Conservation (phyloP, 1,284 basidiomycete genomes). For the Marasmius tenuissimus region DNA sequence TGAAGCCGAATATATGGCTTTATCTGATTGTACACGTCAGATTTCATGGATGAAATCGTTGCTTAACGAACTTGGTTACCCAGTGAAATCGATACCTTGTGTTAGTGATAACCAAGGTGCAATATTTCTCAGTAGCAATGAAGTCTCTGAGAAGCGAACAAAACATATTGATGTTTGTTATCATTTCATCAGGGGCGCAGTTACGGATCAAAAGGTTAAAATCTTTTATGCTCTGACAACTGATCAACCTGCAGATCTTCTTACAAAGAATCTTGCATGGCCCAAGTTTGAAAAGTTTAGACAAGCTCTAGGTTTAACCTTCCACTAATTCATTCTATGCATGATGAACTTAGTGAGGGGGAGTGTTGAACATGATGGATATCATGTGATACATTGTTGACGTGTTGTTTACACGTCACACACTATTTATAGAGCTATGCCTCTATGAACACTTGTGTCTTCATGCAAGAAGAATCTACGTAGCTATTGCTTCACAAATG, state of each 20-base stretch:
- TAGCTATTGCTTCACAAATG: too few species aligned
- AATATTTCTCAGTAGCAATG: conserved; percentile 30
- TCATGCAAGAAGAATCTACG: too few species aligned
- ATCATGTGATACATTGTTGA: too few species aligned
- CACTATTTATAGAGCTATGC: too few species aligned
- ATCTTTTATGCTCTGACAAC: background rate
- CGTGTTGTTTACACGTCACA: too few species aligned
- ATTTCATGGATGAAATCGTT: conserved; percentile 7
- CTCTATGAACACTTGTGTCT: too few species aligned
- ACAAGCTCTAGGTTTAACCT: background rate
- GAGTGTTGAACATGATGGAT: background rate
- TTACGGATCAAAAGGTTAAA: background rate
- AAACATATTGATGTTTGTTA: conserved; percentile 43
- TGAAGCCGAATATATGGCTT: background rate
- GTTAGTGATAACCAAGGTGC: conserved; percentile 36
- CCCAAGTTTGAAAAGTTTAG: background rate
- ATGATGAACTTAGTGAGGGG: background rate
- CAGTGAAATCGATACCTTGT: conserved; percentile 11
- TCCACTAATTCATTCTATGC: background rate
- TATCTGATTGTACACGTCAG: background rate
- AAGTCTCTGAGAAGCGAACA: conserved; percentile 24
- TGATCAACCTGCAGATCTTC: background rate
- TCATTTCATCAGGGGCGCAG: conserved; percentile 35
- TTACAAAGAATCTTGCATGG: background rate
- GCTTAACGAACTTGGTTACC: conserved; percentile 21